phyloP scores from a whole-genome alignment of 805 yeast species.

The Ogataea degrootiae region DNA sequence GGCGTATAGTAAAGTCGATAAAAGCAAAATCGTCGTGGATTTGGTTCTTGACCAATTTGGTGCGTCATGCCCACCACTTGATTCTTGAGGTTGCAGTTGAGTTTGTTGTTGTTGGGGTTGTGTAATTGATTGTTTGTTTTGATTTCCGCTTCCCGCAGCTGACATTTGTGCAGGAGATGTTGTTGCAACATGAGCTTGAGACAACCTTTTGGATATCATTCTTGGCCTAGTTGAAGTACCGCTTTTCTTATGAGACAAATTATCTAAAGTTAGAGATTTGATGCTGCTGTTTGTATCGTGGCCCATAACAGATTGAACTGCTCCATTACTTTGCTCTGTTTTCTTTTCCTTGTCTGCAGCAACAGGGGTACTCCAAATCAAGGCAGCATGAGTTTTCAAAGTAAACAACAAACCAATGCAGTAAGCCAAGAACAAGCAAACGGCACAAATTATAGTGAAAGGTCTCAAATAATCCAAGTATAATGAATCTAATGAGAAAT shows the following conservation, averaged over 20 bases:
- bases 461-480: slow-evolving; percentile 73
- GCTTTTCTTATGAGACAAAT: slow-evolving; percentile 8
- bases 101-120: slow-evolving; percentile 2
- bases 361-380: slow-evolving; percentile 83
- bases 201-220: background rate
- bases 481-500: slow-evolving; percentile 62
- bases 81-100: slow-evolving; percentile 17
- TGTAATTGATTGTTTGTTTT: background rate
- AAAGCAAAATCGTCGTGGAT: slow-evolving; percentile 74
- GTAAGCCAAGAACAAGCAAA: slow-evolving; percentile 77
- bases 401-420: slow-evolving; percentile 89
- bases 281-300: slow-evolving; percentile 23
- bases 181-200: slow-evolving; percentile 6
- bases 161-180: slow-evolving; percentile 7
- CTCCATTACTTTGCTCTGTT: slow-evolving; percentile 3
- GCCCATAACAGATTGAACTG: slow-evolving; percentile 1
- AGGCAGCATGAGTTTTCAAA: slow-evolving; percentile 90
- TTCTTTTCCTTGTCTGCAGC: slow-evolving; percentile 34
- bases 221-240: background rate
- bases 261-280: slow-evolving; percentile 21
- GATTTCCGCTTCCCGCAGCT: background rate
- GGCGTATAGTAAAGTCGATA: slow-evolving; percentile 86
- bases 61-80: slow-evolving; percentile 82
- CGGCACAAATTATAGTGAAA: slow-evolving; percentile 73
- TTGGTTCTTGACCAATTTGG: slow-evolving; percentile 94